Evolutionary conservation across 2,329 filamentous ascomycete genomes (phyloP).

Genomic region (Conoideocrella luteorostrata): DNA sequence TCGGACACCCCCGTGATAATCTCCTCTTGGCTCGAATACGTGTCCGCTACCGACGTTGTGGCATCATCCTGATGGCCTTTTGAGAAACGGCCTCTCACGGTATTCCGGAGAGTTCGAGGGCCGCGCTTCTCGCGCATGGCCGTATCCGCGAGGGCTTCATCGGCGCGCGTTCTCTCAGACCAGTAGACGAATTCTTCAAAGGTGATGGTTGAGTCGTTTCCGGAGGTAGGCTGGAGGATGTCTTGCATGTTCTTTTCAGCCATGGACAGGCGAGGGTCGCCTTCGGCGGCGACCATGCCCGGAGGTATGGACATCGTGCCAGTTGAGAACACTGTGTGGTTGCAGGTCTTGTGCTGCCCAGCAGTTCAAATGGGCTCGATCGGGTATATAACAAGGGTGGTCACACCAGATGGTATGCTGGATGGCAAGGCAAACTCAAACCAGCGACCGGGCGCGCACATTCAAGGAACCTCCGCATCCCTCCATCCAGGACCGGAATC

Average conservation of each 20-base stretch:
- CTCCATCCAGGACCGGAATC: too few relatives aligned
- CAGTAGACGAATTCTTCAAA: conserved; percentile 18
- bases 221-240: background rate
- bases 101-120: conserved; percentile 10
- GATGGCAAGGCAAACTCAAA: too few relatives aligned
- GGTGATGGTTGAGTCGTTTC: background rate
- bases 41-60: conserved; percentile 6
- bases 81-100: conserved; percentile 13
- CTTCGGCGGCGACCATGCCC: background rate
- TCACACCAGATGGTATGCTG: too few relatives aligned
- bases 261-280: background rate
- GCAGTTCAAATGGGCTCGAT: too few relatives aligned
- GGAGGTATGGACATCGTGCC: background rate
- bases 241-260: background rate
- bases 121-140: conserved; percentile 11
- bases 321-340: too few relatives aligned
- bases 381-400: too few relatives aligned
- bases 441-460: too few relatives aligned
- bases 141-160: conserved; percentile 14
- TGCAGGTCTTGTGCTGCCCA: too few relatives aligned
- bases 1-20: conserved; percentile 5
- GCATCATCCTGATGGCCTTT: conserved; percentile 12
- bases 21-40: background rate
- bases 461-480: too few relatives aligned
- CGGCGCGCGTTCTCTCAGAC: conserved; percentile 15